These are phyloP conservation scores for Davidsoniella australis DNA, from an alignment of 2,329 filamentous ascomycete species.

Conservation along the genomic window DNA sequence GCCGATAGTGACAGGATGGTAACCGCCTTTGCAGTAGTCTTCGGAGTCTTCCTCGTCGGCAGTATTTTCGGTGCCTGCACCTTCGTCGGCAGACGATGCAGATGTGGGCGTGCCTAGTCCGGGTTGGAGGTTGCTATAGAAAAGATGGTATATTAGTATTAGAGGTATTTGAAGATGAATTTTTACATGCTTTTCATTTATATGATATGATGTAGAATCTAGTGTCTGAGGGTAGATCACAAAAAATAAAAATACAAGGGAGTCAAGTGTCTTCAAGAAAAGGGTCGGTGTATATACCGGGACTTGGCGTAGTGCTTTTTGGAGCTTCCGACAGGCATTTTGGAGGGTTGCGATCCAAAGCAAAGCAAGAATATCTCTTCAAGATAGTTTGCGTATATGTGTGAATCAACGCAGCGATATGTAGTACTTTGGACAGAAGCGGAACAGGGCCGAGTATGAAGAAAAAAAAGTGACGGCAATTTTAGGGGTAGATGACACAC, in stretches of 20 bases:
- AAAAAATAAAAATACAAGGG: not conserved
- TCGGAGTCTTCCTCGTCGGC: slow-evolving; percentile 97
- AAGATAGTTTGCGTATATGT: not conserved
- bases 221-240: not conserved
- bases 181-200: not conserved
- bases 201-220: not conserved
- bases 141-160: not conserved
- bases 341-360: not conserved
- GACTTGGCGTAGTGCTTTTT: slow-evolving; percentile 10
- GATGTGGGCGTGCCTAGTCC: slow-evolving; percentile 53
- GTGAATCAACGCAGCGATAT: not conserved
- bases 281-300: slow-evolving; percentile 4
- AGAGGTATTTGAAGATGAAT: not conserved
- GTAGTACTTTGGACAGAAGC: not conserved
- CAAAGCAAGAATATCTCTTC: not conserved
- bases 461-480: no score
- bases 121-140: slow-evolving; percentile 17
- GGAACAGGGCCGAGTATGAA: no score
- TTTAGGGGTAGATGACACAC: no score
- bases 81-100: slow-evolving; percentile 58
- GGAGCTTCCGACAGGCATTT: slow-evolving; percentile 8
- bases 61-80: slow-evolving; percentile 77
- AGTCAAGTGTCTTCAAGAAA: not conserved
- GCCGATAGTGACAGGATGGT: slow-evolving; percentile 85
- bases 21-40: slow-evolving; percentile 98